Evolutionary conservation across 2,329 filamentous ascomycete species (phyloP).

Genomic region (Cordyceps militaris): DNA sequence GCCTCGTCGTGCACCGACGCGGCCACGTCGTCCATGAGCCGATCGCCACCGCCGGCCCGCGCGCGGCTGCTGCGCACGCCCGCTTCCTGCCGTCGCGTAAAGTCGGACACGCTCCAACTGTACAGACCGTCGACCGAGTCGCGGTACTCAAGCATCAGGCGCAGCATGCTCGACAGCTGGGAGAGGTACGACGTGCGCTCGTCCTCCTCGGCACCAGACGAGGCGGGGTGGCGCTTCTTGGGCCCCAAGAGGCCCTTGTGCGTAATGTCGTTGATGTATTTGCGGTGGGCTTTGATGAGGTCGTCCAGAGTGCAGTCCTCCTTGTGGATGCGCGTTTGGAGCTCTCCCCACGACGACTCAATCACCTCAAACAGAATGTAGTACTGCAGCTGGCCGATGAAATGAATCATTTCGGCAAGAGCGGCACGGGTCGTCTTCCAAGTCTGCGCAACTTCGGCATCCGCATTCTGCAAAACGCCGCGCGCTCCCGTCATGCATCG

Average conservation of each 20-base stretch:
- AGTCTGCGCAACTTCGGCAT: slow-evolving; percentile 60
- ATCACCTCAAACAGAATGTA: slow-evolving; percentile 99
- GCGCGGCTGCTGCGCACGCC: slow-evolving; percentile 62
- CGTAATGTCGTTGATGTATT: slow-evolving; percentile 88
- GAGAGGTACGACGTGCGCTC: slow-evolving; percentile 73
- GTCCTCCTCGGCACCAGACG: slow-evolving; percentile 40
- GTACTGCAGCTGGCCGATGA: slow-evolving; percentile 93
- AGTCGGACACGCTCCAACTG: slow-evolving; percentile 90
- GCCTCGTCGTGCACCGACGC: slow-evolving; percentile 42
- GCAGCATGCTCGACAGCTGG: slow-evolving; percentile 86
- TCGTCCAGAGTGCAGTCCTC: slow-evolving; percentile 91
- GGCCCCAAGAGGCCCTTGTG: slow-evolving; percentile 90
- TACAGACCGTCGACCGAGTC: slow-evolving; percentile 92
- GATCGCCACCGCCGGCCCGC: slow-evolving; percentile 37
- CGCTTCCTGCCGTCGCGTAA: slow-evolving; percentile 81
- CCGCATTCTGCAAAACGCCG: slow-evolving; percentile 75
- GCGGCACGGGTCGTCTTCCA: slow-evolving; percentile 89
- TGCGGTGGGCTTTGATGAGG: slow-evolving; percentile 82
- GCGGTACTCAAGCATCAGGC: slow-evolving; percentile 88
- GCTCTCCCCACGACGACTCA: slow-evolving; percentile 87
- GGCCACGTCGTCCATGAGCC: slow-evolving; percentile 21
- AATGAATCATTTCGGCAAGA: slow-evolving; percentile 97
- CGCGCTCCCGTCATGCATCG: slow-evolving; percentile 92
- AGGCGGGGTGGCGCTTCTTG: slow-evolving; percentile 27
- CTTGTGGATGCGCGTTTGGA: slow-evolving; percentile 74